Evolutionary conservation across 2,329 filamentous ascomycete genomes (phyloP), one percentile per base, ranked within the genome.

Genomic region (Shiraia sp.): DNA sequence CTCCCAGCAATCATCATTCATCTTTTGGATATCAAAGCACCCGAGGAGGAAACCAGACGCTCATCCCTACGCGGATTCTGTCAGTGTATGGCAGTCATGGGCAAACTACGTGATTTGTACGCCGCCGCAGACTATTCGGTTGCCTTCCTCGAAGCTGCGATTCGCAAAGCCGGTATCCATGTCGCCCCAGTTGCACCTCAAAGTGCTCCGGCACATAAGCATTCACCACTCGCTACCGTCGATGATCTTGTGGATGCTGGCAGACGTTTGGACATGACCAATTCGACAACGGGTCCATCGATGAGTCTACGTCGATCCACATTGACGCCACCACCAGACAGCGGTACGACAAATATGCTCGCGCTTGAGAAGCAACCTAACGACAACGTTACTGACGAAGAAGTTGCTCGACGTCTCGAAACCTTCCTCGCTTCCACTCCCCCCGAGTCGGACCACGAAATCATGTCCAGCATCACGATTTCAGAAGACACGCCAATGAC

Each of bases 61-160:
- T 78, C 81, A 29, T 90, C 88, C 32, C 79, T 90, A 16, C 81
- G 85, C 43, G 88, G 90, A 14, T 96, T 96, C 74, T 87, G 86
- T 56, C 86, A 90, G 65, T 96, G 92, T 72, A 96, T 96, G 89
- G 81, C 85, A 32, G 90, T 96, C 45, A 87, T 96, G 77, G 85
- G 90, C 65, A 86, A 86, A 50, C 78, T 97, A 13, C 83, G 90
- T 26, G 90, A 96, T 61, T 88, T 90, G 22, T 96, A 97, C 61
- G 85, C 90, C 0, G 90, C 91, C 0, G 92, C 92, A n/a, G 91
- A 96, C 68, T 96, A 93, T 59, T 90, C 90, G n/a, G 92, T 88
- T 1, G 88, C 88, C 2, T 96, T 96, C 74, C 78, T 96, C n/a
- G 89, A 95, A 65, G 90, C 90, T 1, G 90, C 90, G 1, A 87